Conservation (phyloP, 75 land plant species). For the Selaginella tamariscina region DNA sequence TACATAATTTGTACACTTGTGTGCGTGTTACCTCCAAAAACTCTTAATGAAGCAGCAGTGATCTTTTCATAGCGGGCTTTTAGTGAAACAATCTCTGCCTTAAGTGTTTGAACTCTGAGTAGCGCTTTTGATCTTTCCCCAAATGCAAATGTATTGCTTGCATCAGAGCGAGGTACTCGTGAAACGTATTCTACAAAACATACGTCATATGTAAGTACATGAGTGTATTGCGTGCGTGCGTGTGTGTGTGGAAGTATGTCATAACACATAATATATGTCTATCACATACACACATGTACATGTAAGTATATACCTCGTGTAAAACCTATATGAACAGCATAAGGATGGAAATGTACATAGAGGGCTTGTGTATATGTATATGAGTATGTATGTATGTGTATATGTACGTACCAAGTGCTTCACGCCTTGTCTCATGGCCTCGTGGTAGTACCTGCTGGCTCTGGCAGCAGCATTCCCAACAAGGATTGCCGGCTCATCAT, state of each 20-base stretch:
- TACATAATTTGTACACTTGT: too few species aligned
- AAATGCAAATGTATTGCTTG: conserved; percentile 61
- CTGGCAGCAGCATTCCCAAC: conserved; percentile 81
- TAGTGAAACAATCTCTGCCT: conserved; percentile 50
- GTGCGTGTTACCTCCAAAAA: conserved; percentile 95
- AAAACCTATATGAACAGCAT: too few species aligned
- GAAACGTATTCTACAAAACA: conserved; percentile 75
- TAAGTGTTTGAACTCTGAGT: conserved; percentile 65
- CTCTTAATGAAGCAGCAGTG: conserved; percentile 57
- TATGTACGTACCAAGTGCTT: conserved; percentile 61
- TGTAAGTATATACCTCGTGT: too few species aligned
- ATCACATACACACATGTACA: too few species aligned
- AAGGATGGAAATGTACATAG: too few species aligned
- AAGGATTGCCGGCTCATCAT: conserved; percentile 49
- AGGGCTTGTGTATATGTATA: too few species aligned
- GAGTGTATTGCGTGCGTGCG: too few species aligned
- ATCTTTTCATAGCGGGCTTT: conserved; percentile 55
- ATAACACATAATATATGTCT: too few species aligned
- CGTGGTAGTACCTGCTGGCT: conserved; percentile 73
- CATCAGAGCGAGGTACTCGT: conserved; percentile 78
- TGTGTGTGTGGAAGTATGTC: too few species aligned
- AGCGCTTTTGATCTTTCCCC: conserved; percentile 74
- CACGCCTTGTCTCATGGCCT: conserved; percentile 59
- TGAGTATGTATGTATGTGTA: too few species aligned
- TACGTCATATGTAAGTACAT: too few species aligned